A percentile compares a stretch with the other conserved stretches of the same genome.
Evolutionary conservation across 73 alveolate species (phyloP).

Genomic region (Symbiodinium natans): DNA sequence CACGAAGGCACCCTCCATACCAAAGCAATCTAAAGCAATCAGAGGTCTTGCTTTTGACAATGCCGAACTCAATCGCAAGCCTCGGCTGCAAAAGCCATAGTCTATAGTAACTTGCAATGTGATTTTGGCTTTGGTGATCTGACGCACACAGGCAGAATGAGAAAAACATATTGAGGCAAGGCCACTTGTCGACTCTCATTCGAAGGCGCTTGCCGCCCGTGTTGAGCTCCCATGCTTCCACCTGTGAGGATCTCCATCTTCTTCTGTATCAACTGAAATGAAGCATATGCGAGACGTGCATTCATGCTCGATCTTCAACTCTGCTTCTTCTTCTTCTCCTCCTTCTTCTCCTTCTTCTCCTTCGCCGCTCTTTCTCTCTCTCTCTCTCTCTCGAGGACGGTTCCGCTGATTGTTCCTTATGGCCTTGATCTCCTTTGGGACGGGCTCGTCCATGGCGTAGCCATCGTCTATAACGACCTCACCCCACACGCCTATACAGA

Average conservation of each 20-base stretch:
- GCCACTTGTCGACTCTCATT: conserved; percentile 53
- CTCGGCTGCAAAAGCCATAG: neutral
- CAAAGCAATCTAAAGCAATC: too few species aligned
- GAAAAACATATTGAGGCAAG: too few species aligned
- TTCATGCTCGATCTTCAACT: too few species aligned
- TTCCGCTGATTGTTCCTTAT: too few species aligned
- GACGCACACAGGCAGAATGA: neutral
- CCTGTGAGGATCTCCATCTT: too few species aligned
- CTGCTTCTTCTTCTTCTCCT: too few species aligned
- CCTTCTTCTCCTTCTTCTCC: too few species aligned
- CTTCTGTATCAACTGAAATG: too few species aligned
- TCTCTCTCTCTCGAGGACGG: too few species aligned
- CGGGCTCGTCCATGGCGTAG: conserved; percentile 68
- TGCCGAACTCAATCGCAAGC: conserved; percentile 85
- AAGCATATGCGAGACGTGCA: too few species aligned
- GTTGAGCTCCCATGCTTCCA: conserved; percentile 60
- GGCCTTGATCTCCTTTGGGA: conserved; percentile 76
- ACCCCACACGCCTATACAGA: neutral
- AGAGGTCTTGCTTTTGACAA: conserved; percentile 70
- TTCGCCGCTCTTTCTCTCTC: too few species aligned
- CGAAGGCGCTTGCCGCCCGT: conserved; percentile 88
- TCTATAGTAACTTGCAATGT: neutral
- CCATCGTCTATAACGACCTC: conserved; percentile 76
- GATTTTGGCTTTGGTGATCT: neutral
- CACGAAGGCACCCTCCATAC: too few species aligned